Percentiles rank a stretch among this genome's conserved stretches.
Conservation (phyloP, 1,284 basidiomycete genomes). For the Apiotrichum akiyoshidainum region DNA sequence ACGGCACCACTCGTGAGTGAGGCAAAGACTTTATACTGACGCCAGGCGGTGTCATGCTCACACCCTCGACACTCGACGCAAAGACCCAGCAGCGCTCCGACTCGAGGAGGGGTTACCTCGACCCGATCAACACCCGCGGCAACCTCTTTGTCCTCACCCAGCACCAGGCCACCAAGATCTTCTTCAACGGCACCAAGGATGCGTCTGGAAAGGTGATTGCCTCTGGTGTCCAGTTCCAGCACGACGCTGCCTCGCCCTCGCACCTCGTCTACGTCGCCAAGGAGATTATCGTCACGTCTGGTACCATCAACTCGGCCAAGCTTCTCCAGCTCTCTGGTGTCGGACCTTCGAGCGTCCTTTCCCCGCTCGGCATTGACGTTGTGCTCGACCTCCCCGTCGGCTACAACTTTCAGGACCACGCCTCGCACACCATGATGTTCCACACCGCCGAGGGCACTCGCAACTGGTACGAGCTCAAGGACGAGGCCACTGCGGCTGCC, state of each 20-base stretch:
- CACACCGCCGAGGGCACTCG: constrained; percentile 19
- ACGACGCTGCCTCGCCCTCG: constrained; percentile 34
- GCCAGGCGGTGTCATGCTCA: constrained; percentile 51
- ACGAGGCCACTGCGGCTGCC: constrained; percentile 26
- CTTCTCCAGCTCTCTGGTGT: constrained; percentile 11
- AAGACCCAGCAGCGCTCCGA: constrained; percentile 64
- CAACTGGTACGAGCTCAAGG: constrained; percentile 42
- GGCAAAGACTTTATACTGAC: background rate
- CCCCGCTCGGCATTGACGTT: constrained; percentile 13
- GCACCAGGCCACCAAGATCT: constrained; percentile 61
- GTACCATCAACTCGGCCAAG: constrained; percentile 7
- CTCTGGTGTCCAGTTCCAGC: constrained; percentile 60
- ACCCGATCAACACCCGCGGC: constrained; percentile 56
- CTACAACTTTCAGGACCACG: constrained; percentile 28
- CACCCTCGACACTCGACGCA: constrained; percentile 65
- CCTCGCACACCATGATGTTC: constrained; percentile 37
- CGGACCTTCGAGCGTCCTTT: constrained; percentile 2
- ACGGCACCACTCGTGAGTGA: constrained; percentile 26
- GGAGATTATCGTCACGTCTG: constrained; percentile 20
- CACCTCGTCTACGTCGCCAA: constrained; percentile 13
- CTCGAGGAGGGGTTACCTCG: constrained; percentile 63
- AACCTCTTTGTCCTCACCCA: constrained; percentile 63
- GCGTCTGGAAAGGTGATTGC: constrained; percentile 55
- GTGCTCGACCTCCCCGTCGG: constrained; percentile 19
- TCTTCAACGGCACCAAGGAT: constrained; percentile 58